A percentile compares a stretch with the other conserved stretches of the same genome.
Evolutionary conservation across 148 eudicot species (phyloP).

Genomic region (Gaultheria prostrata): DNA sequence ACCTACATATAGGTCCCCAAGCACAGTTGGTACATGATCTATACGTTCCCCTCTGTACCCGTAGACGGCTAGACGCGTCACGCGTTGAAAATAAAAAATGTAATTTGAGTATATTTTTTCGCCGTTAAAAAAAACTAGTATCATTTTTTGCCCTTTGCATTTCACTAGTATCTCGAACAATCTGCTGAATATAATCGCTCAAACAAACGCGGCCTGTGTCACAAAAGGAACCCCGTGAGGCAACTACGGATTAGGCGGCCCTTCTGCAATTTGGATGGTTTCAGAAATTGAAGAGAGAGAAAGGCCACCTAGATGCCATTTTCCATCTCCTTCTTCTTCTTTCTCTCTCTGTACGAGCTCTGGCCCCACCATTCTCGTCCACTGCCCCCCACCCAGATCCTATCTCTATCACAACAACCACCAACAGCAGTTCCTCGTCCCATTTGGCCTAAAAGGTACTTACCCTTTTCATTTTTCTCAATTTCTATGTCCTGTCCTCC

Average conservation of each 20-base stretch:
- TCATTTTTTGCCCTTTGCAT: no score
- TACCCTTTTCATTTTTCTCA: background rate
- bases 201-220: background rate
- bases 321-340: background rate
- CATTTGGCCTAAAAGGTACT: constrained; percentile 17
- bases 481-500: background rate
- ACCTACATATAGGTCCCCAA: no score
- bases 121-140: background rate
- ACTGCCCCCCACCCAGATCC: background rate
- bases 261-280: constrained; percentile 8
- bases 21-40: no score
- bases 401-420: constrained; percentile 4
- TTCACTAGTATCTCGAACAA: no score
- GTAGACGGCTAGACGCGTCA: no score
- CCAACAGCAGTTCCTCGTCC: background rate
- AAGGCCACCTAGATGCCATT: background rate
- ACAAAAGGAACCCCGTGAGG: background rate
- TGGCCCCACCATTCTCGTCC: constrained; percentile 4
- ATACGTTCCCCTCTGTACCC: no score
- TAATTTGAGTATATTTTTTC: no score
- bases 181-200: background rate
- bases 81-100: no score
- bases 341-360: background rate
- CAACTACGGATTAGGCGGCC: constrained; percentile 16
- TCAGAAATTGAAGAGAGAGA: constrained; percentile 9